Percentiles rank a stretch among this genome's conserved stretches.
These are phyloP conservation scores for Cladophialophora chaetospira DNA, from an alignment of 2,329 filamentous ascomycete genomes.

Conservation along the genomic window DNA sequence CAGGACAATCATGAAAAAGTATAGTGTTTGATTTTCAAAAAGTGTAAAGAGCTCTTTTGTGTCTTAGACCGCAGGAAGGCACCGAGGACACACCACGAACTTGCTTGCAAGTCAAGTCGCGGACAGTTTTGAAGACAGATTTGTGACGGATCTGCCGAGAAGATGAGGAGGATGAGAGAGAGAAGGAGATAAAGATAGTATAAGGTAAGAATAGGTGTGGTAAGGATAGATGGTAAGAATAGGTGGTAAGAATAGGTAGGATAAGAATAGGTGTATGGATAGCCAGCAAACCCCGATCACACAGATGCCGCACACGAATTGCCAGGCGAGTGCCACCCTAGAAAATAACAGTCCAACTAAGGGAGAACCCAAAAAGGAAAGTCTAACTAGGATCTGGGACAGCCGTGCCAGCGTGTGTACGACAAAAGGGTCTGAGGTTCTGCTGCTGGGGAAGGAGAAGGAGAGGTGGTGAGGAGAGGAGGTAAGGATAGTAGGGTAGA, in stretches of 20 bases:
- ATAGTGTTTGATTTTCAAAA: background rate
- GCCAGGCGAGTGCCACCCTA: background rate
- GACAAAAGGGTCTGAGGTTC: background rate
- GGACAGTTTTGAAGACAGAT: no score
- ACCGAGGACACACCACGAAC: no score
- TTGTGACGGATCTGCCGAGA: background rate
- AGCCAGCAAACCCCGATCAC: no score
- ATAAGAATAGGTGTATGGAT: background rate
- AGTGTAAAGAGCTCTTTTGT: background rate
- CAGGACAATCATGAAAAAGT: background rate
- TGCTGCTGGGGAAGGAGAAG: background rate
- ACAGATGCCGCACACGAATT: background rate
- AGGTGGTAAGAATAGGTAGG: background rate
- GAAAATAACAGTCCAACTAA: background rate
- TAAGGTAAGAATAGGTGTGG: background rate
- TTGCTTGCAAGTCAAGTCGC: no score
- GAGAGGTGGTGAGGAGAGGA: background rate
- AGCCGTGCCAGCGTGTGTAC: background rate
- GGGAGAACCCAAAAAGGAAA: background rate
- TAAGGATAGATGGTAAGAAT: background rate
- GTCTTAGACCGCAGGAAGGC: no score
- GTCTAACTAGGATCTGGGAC: background rate
- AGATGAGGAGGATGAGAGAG: constrained; percentile 10
- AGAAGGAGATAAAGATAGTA: constrained; percentile 1
- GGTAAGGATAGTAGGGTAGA: background rate